Evolutionary conservation across 2,329 filamentous ascomycete genomes (phyloP).

Genomic region (Alternaria sp.): DNA sequence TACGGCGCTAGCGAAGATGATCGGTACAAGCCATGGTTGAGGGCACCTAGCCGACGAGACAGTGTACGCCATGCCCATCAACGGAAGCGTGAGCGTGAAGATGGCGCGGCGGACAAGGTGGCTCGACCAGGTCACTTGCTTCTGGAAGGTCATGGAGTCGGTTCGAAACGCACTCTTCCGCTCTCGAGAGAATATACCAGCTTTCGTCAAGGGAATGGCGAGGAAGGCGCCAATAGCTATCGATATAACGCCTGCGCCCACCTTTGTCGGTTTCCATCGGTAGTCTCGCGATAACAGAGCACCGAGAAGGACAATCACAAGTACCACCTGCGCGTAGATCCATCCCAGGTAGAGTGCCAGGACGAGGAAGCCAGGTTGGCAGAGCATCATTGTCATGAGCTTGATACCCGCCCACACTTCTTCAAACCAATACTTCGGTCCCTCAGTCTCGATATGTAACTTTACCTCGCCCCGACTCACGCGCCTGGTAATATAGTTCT

Average conservation of each 20-base stretch:
- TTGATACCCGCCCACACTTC: constrained; percentile 74
- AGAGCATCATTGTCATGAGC: constrained; percentile 72
- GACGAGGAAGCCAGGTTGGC: constrained; percentile 75
- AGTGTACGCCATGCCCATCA: constrained; percentile 72
- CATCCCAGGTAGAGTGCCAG: constrained; percentile 76
- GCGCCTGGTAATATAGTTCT: constrained; percentile 58
- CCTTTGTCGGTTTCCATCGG: constrained; percentile 66
- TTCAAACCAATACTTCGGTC: constrained; percentile 78
- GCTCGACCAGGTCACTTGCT: constrained; percentile 71
- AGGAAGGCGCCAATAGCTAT: constrained; percentile 72
- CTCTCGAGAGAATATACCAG: constrained; percentile 70
- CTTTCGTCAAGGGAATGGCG: constrained; percentile 76
- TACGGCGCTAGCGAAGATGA: constrained; percentile 69
- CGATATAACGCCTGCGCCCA: constrained; percentile 70
- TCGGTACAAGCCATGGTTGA: constrained; percentile 65
- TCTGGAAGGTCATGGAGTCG: constrained; percentile 71
- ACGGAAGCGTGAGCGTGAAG: constrained; percentile 71
- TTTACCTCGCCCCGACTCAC: constrained; percentile 77
- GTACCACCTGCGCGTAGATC: constrained; percentile 78
- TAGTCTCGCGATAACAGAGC: constrained; percentile 75
- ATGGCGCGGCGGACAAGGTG: constrained; percentile 72
- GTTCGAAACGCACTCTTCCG: constrained; percentile 65
- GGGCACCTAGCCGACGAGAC: constrained; percentile 68
- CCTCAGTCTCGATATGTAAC: constrained; percentile 74
- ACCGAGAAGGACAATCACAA: constrained; percentile 73